Base-by-base conservation (phyloP, 139 green algal species). In the Chlamydomonas sphaeroides region DNA sequence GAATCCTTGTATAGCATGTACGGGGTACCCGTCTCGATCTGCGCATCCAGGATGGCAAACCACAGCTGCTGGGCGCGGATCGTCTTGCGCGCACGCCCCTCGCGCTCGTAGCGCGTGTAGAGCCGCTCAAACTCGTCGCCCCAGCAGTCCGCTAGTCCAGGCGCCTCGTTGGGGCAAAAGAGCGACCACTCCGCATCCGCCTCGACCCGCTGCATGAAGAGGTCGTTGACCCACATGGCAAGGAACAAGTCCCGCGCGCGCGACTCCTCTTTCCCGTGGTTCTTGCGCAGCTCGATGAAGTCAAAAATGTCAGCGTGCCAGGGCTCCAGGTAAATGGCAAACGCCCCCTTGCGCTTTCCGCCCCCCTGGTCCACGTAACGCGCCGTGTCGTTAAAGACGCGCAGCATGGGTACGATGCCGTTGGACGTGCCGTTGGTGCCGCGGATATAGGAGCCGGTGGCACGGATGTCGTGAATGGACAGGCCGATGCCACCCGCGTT, bases 161-260 rank as follows among this genome's bases (percentile, higher is more conserved):
- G 48, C n/a, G 72, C 78, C 86, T 97, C 94, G 83, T 97, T 95
- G 45, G 95, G 95, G 86, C 93, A 98, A 80, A 98, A 61, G 33
- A 90, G 83, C 14, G 49, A 65, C 83, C 83, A 87, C 53, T 65
- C 39, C 45, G 11, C 68, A 57, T 86, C 71, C 17, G 36, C 57
- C 77, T 93, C 70, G 35, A 93, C 91, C 65, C 91, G 85, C 67
- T 87, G 23, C 86, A 90, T 90, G 86, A 95, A 95, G 35, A 95
- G 85, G 74, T 95, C 92, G 35, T 69, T 68, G 28, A 90, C 84
- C 92, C 92, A 95, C 70, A 95, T 74, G 15, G 86, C 89, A 48
- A 89, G 90, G 76, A 95, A 95, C 28, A 95, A 81, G 83, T 94
- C 92, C 32, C 91, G 85, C 28, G 89, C 80, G 7, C 92, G 84